A percentile compares a stretch with the other conserved stretches of the same genome.
Evolutionary conservation across 345 rosid genomes (phyloP).

Genomic region (Euclidium syriacum): DNA sequence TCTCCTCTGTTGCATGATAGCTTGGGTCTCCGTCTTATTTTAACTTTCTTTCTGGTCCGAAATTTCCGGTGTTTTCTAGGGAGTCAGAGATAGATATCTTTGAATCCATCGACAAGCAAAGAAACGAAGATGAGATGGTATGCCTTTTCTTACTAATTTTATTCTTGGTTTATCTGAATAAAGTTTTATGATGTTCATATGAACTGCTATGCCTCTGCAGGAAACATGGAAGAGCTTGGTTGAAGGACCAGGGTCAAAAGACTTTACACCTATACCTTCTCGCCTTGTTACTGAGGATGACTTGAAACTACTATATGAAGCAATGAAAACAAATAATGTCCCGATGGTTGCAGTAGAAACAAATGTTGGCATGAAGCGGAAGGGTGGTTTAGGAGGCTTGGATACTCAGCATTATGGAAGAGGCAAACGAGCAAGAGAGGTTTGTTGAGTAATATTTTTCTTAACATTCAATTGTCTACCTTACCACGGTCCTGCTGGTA

Average conservation of each 20-base stretch:
- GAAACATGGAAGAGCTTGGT: constrained; percentile 66
- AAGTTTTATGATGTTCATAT: background rate
- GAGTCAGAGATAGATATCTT: constrained; percentile 89
- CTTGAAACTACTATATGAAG: constrained; percentile 58
- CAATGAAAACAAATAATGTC: constrained; percentile 62
- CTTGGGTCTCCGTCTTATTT: background rate
- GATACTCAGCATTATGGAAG: constrained; percentile 84
- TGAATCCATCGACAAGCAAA: constrained; percentile 73
- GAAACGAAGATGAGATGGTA: constrained; percentile 76
- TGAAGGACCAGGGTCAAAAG: constrained; percentile 36
- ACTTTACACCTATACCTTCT: constrained; percentile 53
- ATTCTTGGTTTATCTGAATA: background rate
- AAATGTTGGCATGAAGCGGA: constrained; percentile 54
- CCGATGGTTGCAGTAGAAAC: constrained; percentile 47
- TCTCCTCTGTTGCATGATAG: background rate
- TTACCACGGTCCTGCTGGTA: background rate
- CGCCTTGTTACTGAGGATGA: constrained; percentile 90
- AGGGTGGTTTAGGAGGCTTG: constrained; percentile 52
- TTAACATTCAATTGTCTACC: constrained; percentile 1
- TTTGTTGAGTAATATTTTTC: constrained; percentile 34
- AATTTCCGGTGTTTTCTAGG: constrained; percentile 35
- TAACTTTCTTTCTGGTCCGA: constrained; percentile 9
- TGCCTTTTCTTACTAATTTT: constrained; percentile 5
- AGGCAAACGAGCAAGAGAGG: constrained; percentile 97
- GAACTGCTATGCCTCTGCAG: constrained; percentile 39